Percentiles rank a stretch among this genome's conserved stretches.
Evolutionary conservation across 2,329 filamentous ascomycete genomes (phyloP).

Genomic region (Calonectria honghensis): DNA sequence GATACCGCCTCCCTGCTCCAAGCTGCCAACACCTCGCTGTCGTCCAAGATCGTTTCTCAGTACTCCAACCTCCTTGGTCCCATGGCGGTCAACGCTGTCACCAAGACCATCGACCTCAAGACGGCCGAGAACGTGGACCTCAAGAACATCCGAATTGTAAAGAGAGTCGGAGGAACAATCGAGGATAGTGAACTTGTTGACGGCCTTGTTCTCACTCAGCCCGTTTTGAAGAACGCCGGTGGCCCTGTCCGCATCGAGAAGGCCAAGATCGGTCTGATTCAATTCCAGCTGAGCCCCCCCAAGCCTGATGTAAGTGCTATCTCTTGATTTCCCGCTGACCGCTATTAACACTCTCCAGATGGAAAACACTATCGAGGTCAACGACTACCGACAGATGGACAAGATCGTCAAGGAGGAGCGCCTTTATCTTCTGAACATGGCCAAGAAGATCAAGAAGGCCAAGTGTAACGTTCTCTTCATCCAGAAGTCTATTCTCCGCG

Average conservation of each 20-base stretch:
- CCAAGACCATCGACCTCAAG: constrained; percentile 96
- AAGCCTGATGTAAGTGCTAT: constrained; percentile 87
- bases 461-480: constrained; percentile 99
- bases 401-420: constrained; percentile 99
- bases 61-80: constrained; percentile 96
- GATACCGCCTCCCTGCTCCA: constrained; percentile 95
- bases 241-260: constrained; percentile 97
- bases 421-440: constrained; percentile 97
- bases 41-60: constrained; percentile 98
- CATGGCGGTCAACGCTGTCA: constrained; percentile 97
- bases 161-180: constrained; percentile 98
- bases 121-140: constrained; percentile 97
- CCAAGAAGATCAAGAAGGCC: constrained; percentile 99
- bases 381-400: constrained; percentile 99
- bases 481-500: constrained; percentile 97
- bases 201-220: constrained; percentile 92
- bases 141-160: constrained; percentile 96
- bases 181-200: constrained; percentile 99
- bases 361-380: constrained; percentile 99
- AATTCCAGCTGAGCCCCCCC: constrained; percentile 98
- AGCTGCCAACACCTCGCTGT: constrained; percentile 96
- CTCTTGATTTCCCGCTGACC: neutral
- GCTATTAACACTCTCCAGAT: constrained; percentile 74
- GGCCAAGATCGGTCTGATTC: constrained; percentile 95
- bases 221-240: constrained; percentile 93